Conservation (phyloP, 2,329 filamentous ascomycete species). For the Penicillium sp. region DNA sequence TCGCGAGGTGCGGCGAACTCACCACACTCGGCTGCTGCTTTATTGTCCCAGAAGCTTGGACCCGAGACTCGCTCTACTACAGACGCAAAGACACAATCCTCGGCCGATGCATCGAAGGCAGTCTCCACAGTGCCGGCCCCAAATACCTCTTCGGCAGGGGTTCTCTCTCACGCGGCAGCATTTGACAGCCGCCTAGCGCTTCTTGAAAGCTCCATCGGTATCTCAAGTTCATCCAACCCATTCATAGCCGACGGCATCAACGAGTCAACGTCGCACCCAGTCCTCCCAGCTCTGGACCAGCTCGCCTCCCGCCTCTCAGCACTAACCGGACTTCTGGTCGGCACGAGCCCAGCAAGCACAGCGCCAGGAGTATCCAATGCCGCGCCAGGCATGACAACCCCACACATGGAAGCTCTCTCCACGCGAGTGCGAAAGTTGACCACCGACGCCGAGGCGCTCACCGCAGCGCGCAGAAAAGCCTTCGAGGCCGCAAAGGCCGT, state of each 20-base stretch:
- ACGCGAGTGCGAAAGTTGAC: slow-evolving; percentile 38
- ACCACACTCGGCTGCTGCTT: slow-evolving; percentile 29
- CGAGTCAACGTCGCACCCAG: slow-evolving; percentile 50
- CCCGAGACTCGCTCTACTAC: slow-evolving; percentile 8
- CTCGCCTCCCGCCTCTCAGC: slow-evolving; percentile 73
- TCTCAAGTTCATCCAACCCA: slow-evolving; percentile 60
- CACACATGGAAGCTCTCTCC: slow-evolving; percentile 39
- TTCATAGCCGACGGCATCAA: slow-evolving; percentile 40
- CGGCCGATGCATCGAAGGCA: slow-evolving; percentile 5
- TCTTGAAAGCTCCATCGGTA: slow-evolving; percentile 72
- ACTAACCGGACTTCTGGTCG: slow-evolving; percentile 47
- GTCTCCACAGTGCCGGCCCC: slow-evolving; percentile 9
- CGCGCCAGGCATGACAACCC: slow-evolving; percentile 29
- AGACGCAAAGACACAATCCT: slow-evolving; percentile 3
- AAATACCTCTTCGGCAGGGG: slow-evolving; percentile 34
- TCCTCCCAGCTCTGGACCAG: slow-evolving; percentile 71
- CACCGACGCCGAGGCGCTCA: slow-evolving; percentile 38
- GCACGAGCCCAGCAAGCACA: slow-evolving; percentile 26
- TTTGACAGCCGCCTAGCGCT: slow-evolving; percentile 74
- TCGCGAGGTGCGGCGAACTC: slow-evolving; percentile 19
- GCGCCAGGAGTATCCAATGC: slow-evolving; percentile 11
- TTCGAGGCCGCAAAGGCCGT: slow-evolving; percentile 36
- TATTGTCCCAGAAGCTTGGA: slow-evolving; percentile 30
- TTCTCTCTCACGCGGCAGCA: slow-evolving; percentile 70
- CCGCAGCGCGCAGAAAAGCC: slow-evolving; percentile 37